These are phyloP conservation scores for Achaetomium macrosporum DNA, from an alignment of 2,329 filamentous ascomycete genomes.

Conservation along the genomic window DNA sequence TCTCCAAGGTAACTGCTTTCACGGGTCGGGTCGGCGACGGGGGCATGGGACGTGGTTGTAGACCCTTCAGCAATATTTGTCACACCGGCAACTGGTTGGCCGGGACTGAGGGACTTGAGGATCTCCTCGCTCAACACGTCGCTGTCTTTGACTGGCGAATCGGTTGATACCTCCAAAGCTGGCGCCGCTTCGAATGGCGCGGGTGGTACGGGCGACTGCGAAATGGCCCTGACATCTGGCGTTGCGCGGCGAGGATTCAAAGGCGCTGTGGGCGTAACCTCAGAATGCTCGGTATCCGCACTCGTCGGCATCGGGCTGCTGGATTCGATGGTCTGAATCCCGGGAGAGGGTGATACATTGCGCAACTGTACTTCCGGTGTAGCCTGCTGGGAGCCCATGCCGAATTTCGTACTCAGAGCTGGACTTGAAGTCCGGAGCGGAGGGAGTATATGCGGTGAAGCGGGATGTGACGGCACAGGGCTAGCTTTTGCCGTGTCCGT, in stretches of 20 bases:
- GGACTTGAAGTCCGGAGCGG: slow-evolving; percentile 13
- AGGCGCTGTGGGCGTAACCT: slow-evolving; percentile 40
- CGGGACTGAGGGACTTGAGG: slow-evolving; percentile 59
- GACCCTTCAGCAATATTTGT: slow-evolving; percentile 16
- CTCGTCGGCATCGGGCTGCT: slow-evolving; percentile 18
- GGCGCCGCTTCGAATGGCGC: slow-evolving; percentile 36
- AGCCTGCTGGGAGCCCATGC: slow-evolving; percentile 4
- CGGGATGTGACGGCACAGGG: not conserved
- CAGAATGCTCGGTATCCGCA: slow-evolving; percentile 19
- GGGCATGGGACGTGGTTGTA: slow-evolving; percentile 17
- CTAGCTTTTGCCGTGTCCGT: not conserved
- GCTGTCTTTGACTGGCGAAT: slow-evolving; percentile 58
- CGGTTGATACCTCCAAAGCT: slow-evolving; percentile 44
- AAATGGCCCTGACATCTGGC: slow-evolving; percentile 26
- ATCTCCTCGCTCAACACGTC: slow-evolving; percentile 70
- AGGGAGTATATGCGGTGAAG: not conserved
- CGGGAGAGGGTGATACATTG: not conserved
- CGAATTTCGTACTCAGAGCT: slow-evolving; percentile 3
- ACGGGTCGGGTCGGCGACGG: slow-evolving; percentile 26
- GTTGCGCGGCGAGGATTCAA: slow-evolving; percentile 36
- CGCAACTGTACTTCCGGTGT: not conserved
- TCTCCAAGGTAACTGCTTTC: slow-evolving; percentile 60
- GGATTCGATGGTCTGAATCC: slow-evolving; percentile 4
- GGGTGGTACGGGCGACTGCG: slow-evolving; percentile 33
- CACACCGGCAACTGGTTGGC: slow-evolving; percentile 27